These are phyloP conservation scores for Aspergillus olivimuriae DNA, from an alignment of 495 filamentous ascomycete species.

Conservation along the genomic window DNA sequence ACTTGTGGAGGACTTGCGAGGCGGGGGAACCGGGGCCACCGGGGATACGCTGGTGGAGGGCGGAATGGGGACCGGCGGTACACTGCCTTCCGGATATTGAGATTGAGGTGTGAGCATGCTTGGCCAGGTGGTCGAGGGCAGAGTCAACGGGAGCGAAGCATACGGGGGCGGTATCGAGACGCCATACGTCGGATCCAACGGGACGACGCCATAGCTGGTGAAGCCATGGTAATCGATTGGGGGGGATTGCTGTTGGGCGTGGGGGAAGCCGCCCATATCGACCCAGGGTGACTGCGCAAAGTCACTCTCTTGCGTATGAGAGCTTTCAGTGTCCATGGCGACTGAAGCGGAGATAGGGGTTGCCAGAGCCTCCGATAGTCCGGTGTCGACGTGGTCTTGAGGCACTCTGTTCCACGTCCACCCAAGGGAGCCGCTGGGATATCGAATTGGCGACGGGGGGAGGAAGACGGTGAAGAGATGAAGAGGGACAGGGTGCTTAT, in stretches of 20 bases:
- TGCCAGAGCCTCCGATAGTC: too few relatives aligned
- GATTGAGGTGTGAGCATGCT: constrained; percentile 53
- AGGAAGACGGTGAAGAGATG: constrained; percentile 1
- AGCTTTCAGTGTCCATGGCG: constrained; percentile 41
- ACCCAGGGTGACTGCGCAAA: constrained; percentile 49
- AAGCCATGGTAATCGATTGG: constrained; percentile 41
- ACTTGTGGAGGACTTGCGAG: constrained; percentile 46
- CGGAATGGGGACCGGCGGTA: constrained; percentile 49
- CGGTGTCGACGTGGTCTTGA: constrained; percentile 1
- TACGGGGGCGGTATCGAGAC: constrained; percentile 44
- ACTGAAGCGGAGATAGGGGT: constrained; percentile 4
- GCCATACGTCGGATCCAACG: constrained; percentile 34
- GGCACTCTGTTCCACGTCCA: background rate
- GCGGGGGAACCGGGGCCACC: constrained; percentile 40
- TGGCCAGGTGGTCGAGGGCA: constrained; percentile 64
- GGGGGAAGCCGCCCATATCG: constrained; percentile 41
- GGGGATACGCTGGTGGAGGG: constrained; percentile 38
- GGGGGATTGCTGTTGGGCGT: constrained; percentile 35
- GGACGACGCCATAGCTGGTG: constrained; percentile 35
- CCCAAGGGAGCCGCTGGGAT: background rate
- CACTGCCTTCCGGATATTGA: constrained; percentile 19
- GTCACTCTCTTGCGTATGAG: constrained; percentile 38
- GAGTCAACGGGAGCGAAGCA: constrained; percentile 52
- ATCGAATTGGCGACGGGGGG: constrained; percentile 2
- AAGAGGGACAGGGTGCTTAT: too few relatives aligned